phyloP scores from a whole-genome alignment of 2,329 filamentous ascomycete genomes.

The Verticillium isaacii region DNA sequence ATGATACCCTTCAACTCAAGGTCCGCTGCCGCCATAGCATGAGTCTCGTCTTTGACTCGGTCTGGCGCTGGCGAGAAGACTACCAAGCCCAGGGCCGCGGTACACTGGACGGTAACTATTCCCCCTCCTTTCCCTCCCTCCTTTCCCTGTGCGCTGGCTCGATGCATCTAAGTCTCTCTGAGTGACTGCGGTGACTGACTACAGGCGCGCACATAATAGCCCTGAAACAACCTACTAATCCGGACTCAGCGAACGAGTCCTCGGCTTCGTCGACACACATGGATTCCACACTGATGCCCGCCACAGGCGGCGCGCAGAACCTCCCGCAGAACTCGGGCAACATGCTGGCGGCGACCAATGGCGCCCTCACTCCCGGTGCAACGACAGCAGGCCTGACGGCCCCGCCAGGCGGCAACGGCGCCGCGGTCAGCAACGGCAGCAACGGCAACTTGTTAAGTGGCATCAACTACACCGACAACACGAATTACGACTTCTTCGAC shows the following conservation, averaged over 20 bases:
- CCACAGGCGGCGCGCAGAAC: slow-evolving; percentile 40
- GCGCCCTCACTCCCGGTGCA: slow-evolving; percentile 47
- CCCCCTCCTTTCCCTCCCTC: slow-evolving; percentile 1
- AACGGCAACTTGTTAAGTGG: slow-evolving; percentile 53
- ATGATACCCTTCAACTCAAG: slow-evolving; percentile 72
- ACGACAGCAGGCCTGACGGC: slow-evolving; percentile 25
- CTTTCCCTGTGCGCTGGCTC: slow-evolving; percentile 7
- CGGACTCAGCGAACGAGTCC: slow-evolving; percentile 71
- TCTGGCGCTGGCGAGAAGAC: slow-evolving; percentile 82
- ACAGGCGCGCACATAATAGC: slow-evolving; percentile 38
- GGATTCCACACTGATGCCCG: slow-evolving; percentile 53
- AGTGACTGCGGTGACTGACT: slow-evolving; percentile 17
- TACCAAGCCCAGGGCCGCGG: slow-evolving; percentile 68
- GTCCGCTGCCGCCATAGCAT: slow-evolving; percentile 82
- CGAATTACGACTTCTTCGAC: slow-evolving; percentile 84
- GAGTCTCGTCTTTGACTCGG: slow-evolving; percentile 79
- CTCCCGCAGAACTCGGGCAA: slow-evolving; percentile 18
- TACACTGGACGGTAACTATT: slow-evolving; percentile 61
- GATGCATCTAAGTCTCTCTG: slow-evolving; percentile 14
- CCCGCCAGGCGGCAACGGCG: not conserved
- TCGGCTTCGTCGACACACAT: slow-evolving; percentile 63
- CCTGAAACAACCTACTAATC: slow-evolving; percentile 81
- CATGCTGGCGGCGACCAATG: slow-evolving; percentile 43
- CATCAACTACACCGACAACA: slow-evolving; percentile 54
- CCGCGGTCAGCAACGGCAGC: not conserved